These are phyloP conservation scores for Kokia cookei DNA, from an alignment of 441 rosid species.

Conservation along the genomic window DNA sequence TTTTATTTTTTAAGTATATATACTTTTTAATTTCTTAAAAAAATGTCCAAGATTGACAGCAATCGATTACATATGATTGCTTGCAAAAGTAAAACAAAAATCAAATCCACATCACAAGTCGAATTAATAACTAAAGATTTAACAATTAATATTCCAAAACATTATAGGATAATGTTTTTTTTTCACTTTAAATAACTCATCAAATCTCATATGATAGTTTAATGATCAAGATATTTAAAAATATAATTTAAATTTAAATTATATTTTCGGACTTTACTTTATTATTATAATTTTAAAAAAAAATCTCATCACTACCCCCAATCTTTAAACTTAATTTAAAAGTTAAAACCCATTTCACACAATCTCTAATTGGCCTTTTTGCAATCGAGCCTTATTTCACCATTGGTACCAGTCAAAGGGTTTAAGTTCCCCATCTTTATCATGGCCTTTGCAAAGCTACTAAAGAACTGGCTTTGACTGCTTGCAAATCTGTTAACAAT, in stretches of 20 bases:
- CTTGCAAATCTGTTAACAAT: constrained; percentile 33
- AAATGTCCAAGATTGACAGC: no score
- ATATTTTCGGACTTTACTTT: no score
- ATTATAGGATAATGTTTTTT: background rate
- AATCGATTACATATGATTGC: no score
- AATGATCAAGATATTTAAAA: no score
- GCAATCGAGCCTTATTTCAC: constrained; percentile 43
- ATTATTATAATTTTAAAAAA: no score
- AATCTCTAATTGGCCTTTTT: constrained; percentile 23
- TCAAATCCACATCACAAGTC: no score
- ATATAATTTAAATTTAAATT: no score
- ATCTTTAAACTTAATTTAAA: background rate
- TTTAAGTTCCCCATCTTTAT: constrained; percentile 44
- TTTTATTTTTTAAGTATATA: no score
- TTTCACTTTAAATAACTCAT: background rate
- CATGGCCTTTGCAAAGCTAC: constrained; percentile 35
- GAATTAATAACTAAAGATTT: background rate
- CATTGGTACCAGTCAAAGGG: constrained; percentile 42
- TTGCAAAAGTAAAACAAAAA: no score
- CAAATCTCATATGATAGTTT: background rate
- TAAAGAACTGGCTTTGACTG: constrained; percentile 33
- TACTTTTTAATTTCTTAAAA: no score
- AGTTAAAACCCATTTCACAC: no score
- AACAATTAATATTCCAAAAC: background rate
- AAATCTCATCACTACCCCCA: background rate